Base-by-base conservation (phyloP, 441 rosid genomes). In the Populus hybrid region DNA sequence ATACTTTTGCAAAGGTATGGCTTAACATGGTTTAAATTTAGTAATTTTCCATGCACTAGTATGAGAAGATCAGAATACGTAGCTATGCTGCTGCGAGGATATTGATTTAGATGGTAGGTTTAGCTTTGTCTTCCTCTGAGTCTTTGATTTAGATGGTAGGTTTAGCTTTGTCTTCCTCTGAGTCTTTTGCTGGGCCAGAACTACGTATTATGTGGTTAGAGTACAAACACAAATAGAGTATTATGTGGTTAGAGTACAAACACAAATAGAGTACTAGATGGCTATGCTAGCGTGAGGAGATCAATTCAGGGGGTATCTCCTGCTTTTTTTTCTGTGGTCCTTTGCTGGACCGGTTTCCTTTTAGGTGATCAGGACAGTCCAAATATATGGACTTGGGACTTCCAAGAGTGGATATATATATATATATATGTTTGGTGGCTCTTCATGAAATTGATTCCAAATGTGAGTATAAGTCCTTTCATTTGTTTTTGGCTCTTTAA, bases 1-100 rank as follows among this genome's bases (percentile, higher is more conserved):
- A 92, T 85, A 92, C 99, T 72, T 90, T 91, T 86, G 97, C 99
- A 8, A 95, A 95, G 97, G 99, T 95, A 89, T 70, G 64, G 59
- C 65, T 76, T 42, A 59, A 11, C 69, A 71, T 75, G 46, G 26
- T 73, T 61, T 61, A 24, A 38, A 10, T 36, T 5, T 18, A 69
- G n/a, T 20, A 69, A 12, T 32, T 35, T 21, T 69, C 9, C 72
- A 18, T 32, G 35, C 72, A 69, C 20, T 35, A 12, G 38, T 38
- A 67, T 4, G 8, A 30, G 6, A 28, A 63, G 12, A 23, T 61
- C 24, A 63, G 2, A 21, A 63, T 10, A 63, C 2, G 2, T 61
- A 61, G 28, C 66, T 23, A 21, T 63, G 66, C 16, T 9, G 2
- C 28, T 1, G 38, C 6, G 2, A 67, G 70, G 70, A 30, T 63